Conservation (phyloP, 1,139 yeast genomes). For the Kodamaea ohmeri region DNA sequence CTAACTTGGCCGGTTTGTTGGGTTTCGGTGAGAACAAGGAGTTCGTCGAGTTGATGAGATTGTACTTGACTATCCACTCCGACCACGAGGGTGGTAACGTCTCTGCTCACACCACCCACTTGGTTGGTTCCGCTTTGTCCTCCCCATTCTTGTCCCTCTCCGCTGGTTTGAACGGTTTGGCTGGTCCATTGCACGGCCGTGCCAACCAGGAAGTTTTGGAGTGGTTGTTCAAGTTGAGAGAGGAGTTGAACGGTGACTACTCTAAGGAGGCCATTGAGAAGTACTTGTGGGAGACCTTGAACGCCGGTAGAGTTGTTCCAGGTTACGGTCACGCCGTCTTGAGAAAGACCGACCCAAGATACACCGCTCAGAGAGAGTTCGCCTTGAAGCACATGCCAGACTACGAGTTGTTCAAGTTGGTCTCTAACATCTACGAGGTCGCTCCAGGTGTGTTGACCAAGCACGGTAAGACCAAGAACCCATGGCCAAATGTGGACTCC, state of each 20-base stretch:
- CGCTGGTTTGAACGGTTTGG: constrained; percentile 95
- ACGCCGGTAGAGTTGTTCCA: constrained; percentile 93
- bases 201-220: constrained; percentile 98
- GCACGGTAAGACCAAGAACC: constrained; percentile 98
- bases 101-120: constrained; percentile 95
- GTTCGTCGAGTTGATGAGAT: constrained; percentile 87
- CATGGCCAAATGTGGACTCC: constrained; percentile 98
- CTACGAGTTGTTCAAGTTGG: constrained; percentile 87
- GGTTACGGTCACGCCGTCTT: constrained; percentile 98
- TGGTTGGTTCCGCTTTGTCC: constrained; percentile 93
- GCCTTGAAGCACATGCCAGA: constrained; percentile 97
- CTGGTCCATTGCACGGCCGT: constrained; percentile 97
- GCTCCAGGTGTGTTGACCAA: constrained; percentile 93
- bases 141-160: constrained; percentile 91
- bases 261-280: constrained; percentile 75
- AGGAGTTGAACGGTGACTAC: constrained; percentile 69
- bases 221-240: constrained; percentile 83
- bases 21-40: constrained; percentile 80
- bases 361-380: constrained; percentile 95
- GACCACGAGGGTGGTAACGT: constrained; percentile 99
- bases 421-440: constrained; percentile 85
- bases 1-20: constrained; percentile 79
- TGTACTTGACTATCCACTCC: constrained; percentile 91
- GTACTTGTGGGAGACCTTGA: constrained; percentile 88
- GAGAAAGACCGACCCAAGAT: constrained; percentile 97